Evolutionary conservation across 768 basidiomycete species (phyloP), one percentile per base, ranked within the genome.

Genomic region (Tylopilus rubrobrunneus): DNA sequence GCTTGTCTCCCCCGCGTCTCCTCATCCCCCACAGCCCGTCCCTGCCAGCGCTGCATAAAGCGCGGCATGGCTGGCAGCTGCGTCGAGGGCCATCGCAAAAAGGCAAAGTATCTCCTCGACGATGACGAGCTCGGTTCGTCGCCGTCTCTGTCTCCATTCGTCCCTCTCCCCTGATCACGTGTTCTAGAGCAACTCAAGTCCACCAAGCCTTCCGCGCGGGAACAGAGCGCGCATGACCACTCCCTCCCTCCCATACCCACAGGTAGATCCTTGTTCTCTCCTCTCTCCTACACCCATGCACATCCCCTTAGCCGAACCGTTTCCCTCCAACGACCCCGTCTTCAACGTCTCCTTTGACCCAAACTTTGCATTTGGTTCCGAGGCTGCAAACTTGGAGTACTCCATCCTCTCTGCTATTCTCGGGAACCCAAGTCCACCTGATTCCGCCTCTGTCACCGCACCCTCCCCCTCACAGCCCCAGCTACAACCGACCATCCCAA

Each of bases 91-190:
- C 88, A 89, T 58, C 84, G 97, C 63, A 99, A 99, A 73, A 98
- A 98, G 73, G 96, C 97, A 10, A 98, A 98, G 66, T 99, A 98
- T 71, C 82, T 99, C 15, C 76, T 96, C 52, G 92, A 96, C 69
- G 92, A 95, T 40, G 89, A 91, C 44, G 95, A 98, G 68, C 85
- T 95, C 52, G 89, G 93, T 91, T 67, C 53, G 78, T 71, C 37
- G 8, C 33, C 29, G 7, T 11, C 42, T 7, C 3, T 25, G 31
- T 46, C 42, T 37, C 45, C 28, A 37, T 63, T 31, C 58, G 48
- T 45, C 15, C 2, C 25, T 2, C 42, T 1, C 8, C 14, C 21
- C 52, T 60, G 60, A 68, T 68, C 64, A 66, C 68, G 66, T 64
- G 65, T 71, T 21, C 39, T 66, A 79, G 74, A 75, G 53, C 68